Evolutionary conservation across 306 rosid species (phyloP), one percentile per base, ranked within the genome.

Genomic region (Morella rubra): DNA sequence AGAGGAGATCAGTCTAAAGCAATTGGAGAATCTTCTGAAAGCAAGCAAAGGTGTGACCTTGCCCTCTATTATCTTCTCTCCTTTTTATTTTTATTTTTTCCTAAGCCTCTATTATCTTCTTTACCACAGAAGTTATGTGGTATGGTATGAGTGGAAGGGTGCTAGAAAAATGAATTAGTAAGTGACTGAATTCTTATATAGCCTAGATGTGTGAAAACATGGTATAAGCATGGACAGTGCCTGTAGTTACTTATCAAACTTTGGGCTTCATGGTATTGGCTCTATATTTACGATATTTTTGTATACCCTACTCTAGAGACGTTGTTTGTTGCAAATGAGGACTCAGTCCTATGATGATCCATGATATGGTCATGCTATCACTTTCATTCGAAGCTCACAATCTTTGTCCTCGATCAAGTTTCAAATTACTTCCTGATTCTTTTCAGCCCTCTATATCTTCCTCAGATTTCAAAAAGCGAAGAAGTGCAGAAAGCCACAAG

Each of bases 381-480:
- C 15, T 66, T 19, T 18, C 15, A 66, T 66, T 37, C 45, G 16
- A 40, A 37, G 44, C 40, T 62, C 40, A 62, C 44, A 18, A 40
- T 37, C 69, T 69, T 60, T 77, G 58, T 73, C 71, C 41, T 72
- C 37, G 18, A 77, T 37, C 2, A 68, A 72, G 67, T 70, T 56
- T 20, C 69, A 77, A 58, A 41, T 68, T 64, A 49, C 64, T 67
- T 72, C 27, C 64, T 79, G 78, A 75, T 74, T 73, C 52, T 44
- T 71, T 44, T 80, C 65, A 61, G 55, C 24, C 27, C 68, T 49
- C 61, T 40, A 9, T 22, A 45, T 70, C 67, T 73, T 76, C 32
- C 40, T 69, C 93, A 95, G 97, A 89, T 72, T 81, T 74, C 74
- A 89, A 89, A 87, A 92, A 89, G 87, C 86, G 89, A 27, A 86